Evolutionary conservation across 345 rosid genomes (phyloP).

Genomic region (Salix koriyanagi): DNA sequence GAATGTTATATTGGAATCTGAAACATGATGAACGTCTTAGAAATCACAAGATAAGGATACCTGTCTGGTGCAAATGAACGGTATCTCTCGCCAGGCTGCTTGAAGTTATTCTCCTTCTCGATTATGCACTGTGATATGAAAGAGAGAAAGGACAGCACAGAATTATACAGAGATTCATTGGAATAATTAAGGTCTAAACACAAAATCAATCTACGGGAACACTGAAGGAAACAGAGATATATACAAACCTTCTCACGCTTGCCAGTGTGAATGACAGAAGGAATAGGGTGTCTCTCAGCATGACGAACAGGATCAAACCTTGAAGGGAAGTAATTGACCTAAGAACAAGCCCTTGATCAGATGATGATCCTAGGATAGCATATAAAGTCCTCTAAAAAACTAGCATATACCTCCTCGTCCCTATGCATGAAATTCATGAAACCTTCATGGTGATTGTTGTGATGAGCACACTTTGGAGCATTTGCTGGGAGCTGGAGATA

Average conservation of each 20-base stretch:
- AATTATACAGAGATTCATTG: not conserved
- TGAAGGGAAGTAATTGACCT: constrained; percentile 95
- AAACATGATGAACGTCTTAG: not conserved
- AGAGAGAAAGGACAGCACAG: not conserved
- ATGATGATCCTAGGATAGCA: no score
- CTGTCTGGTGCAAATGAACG: constrained; percentile 77
- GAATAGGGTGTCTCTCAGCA: constrained; percentile 59
- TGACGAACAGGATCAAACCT: constrained; percentile 74
- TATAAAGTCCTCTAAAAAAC: no score
- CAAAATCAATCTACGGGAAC: not conserved
- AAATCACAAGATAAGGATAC: constrained; percentile 22
- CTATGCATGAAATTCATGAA: constrained; percentile 90
- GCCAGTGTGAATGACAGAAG: constrained; percentile 54
- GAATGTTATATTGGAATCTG: no score
- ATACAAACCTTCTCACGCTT: constrained; percentile 69
- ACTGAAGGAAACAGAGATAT: no score
- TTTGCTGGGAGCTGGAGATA: constrained; percentile 89
- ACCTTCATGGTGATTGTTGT: constrained; percentile 94
- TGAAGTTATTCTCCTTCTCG: constrained; percentile 84
- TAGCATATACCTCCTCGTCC: constrained; percentile 68
- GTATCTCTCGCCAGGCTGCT: constrained; percentile 92
- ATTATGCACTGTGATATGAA: constrained; percentile 55
- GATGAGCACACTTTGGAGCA: constrained; percentile 92
- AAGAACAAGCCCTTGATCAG: no score
- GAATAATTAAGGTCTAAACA: not conserved